Evolutionary conservation across 352 stramenopile species (phyloP), one percentile per base, ranked within the genome.

Genomic region (Globisporangium lucens): DNA sequence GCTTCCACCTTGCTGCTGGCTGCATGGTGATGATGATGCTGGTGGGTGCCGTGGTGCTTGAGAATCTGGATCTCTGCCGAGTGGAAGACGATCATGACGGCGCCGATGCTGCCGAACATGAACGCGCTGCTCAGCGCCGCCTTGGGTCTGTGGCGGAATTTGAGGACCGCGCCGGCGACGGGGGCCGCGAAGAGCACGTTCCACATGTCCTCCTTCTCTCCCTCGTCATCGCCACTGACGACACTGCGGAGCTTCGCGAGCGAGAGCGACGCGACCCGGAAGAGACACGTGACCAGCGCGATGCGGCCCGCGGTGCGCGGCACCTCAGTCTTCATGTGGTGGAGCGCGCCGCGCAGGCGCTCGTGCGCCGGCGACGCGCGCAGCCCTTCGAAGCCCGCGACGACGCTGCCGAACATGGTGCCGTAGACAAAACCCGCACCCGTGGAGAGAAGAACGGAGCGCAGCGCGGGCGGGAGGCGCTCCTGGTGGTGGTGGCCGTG

Each of bases 391-490:
- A 76, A 62, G 8, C 63, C 66, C 5, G 69, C 74, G 47, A 81
- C 56, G 29, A 78, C 63, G 4, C 69, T 71, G 22, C 76, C 77
- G 30, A 84, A 84, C 57, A 81, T 66, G 41, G 59, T 78, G 51
- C 77, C 77, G 49, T 84, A 84, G 2, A 82, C 55, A 53, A 84
- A 84, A 8, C 74, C 74, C 1, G 70, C 69, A 9, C 77, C 74
- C 0, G 75, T 74, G 12, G 74, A 80, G 17, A 79, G 66, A 15
- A 75, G 5, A 3, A 73, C 47, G 22, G 58, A 63, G 22, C 22
- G 62, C 46, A 52, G 10, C 36, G 10, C 36, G 10, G 12, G 55
- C 60, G 29, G 49, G 49, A 56, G 49, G 49, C 22, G 49, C 49
- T 56, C 22, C 0, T 56, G n/a, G 6, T 29, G 7, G 7, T 35